Evolutionary conservation across 2,329 filamentous ascomycete species (phyloP).

Genomic region (Colletotrichum scovillei): DNA sequence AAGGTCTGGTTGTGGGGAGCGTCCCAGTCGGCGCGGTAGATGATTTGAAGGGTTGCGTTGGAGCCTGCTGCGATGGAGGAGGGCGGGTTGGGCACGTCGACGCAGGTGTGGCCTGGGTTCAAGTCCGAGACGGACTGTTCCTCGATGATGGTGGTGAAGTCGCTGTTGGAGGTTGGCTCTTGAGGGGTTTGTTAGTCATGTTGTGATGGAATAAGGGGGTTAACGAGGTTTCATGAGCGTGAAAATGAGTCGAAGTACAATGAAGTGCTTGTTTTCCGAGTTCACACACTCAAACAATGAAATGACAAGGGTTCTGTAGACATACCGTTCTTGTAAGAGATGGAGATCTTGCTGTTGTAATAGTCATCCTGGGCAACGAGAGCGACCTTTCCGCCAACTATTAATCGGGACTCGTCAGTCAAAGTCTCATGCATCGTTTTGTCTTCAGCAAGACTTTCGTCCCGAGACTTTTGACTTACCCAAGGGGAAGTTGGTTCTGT

Average conservation of each 20-base stretch:
- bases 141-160: slow-evolving; percentile 47
- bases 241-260: neutral
- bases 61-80: slow-evolving; percentile 43
- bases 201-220: neutral
- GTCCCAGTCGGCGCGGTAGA: slow-evolving; percentile 50
- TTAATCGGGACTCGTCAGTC: neutral
- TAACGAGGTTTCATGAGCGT: neutral
- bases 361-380: slow-evolving; percentile 65
- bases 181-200: slow-evolving; percentile 1
- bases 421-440: neutral
- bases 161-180: slow-evolving; percentile 45
- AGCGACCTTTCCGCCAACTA: slow-evolving; percentile 61
- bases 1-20: slow-evolving; percentile 48
- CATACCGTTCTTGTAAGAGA: slow-evolving; percentile 62
- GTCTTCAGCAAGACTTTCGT: neutral
- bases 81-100: slow-evolving; percentile 44
- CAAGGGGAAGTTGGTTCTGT: slow-evolving; percentile 64
- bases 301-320: neutral
- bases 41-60: slow-evolving; percentile 55
- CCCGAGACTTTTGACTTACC: slow-evolving; percentile 43
- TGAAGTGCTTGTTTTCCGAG: neutral
- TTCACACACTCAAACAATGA: neutral
- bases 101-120: slow-evolving; percentile 53
- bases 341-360: slow-evolving; percentile 59
- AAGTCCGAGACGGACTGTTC: slow-evolving; percentile 43